Conservation (phyloP, 164 flowering plant species). For the Stephania japonica region DNA sequence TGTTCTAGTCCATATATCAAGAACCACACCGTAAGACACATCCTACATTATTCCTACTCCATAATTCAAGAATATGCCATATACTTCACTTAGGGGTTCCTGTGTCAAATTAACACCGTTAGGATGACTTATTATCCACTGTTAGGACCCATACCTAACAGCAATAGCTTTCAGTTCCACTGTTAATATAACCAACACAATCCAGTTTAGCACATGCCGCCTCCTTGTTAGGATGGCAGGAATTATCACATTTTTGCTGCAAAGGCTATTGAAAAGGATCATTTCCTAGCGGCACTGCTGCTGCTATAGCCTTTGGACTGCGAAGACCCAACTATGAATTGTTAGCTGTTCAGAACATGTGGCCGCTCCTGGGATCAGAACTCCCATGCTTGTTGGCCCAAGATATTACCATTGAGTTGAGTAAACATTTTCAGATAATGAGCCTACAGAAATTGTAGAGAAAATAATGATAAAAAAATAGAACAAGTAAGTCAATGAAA, state of each 20-base stretch:
- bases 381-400: conserved; percentile 1
- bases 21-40: not conserved
- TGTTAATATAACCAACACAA: not conserved
- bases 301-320: not conserved
- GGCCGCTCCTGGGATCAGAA: not conserved
- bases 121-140: no score
- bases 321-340: not conserved
- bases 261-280: not conserved
- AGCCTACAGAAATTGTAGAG: not conserved
- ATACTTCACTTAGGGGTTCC: not conserved
- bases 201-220: not conserved
- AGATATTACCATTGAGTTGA: not conserved
- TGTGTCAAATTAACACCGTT: no score
- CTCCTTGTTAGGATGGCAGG: not conserved
- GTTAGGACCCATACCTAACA: no score
- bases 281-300: not conserved
- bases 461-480: not conserved
- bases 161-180: no score
- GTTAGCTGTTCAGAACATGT: not conserved
- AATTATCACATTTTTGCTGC: not conserved
- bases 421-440: not conserved
- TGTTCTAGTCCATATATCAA: not conserved
- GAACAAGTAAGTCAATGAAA: not conserved
- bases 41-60: not conserved
- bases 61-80: not conserved